Base-by-base conservation (phyloP, 345 rosid genomes). In the Eucalyptus leucophloia region DNA sequence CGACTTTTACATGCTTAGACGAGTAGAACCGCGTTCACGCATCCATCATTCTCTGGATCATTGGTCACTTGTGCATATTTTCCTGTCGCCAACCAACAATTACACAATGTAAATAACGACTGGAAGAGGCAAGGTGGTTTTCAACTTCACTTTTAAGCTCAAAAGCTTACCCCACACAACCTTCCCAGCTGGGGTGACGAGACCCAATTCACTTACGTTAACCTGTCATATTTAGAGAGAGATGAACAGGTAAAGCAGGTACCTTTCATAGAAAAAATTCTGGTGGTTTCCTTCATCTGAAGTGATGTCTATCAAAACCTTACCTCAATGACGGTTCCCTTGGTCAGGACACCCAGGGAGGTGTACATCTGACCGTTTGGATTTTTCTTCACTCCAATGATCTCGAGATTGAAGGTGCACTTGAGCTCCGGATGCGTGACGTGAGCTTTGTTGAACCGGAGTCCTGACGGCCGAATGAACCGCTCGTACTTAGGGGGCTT, bases 401-500 rank as follows among this genome's bases (percentile, higher is more conserved):
- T 96, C 87, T 96, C 98, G 19, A 97, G 98, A 92, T 95, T 93
- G 95, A 97, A 96, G 47, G 99, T 96, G 90, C 98, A 96, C 81
- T 94, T 98, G 6, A 97, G 96, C 80, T 98, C 99, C 87, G 98
- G 99, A 80, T 98, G 99, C 7, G 99, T 98, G 16, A 98, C 98
- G 82, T 98, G 98, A 42, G 99, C 98, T 92, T 98, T 96, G n/a
- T 95, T 95, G 91, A 98, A 96, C 69, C 98, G 95, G 89, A 97
- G 67, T 4, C 99, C 99, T 28, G 99, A 93, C 72, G 99, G 99
- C 34, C 99, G 96, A 85, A 98, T 98, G 90, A 97, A 97, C 11
- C 98, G 95, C 95, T 98, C 99, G 8, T 97, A 98, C 94, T 98
- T 97, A 49, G 99, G 99, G 69, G 99, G 99, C 90, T 97, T 98